Evolutionary conservation across 129 eudicot genomes (phyloP).

Genomic region (Centaurea solstitialis): DNA sequence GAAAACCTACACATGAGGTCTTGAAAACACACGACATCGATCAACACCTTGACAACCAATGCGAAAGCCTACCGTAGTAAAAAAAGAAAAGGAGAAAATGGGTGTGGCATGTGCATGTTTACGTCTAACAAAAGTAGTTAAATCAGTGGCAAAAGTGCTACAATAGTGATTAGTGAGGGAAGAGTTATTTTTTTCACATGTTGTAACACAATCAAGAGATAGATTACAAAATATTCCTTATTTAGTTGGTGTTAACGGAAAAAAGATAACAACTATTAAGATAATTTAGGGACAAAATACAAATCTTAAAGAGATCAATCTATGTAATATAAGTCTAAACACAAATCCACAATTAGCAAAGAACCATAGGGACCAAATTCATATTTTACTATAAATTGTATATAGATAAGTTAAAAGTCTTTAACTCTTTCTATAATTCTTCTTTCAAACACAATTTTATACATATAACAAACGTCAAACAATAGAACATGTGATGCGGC

Average conservation of each 20-base stretch:
- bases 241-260: background rate
- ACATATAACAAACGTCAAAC: conserved; percentile 12
- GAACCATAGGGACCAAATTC: background rate
- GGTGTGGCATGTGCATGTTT: too few relatives aligned
- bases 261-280: background rate
- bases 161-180: too few relatives aligned
- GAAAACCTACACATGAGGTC: too few relatives aligned
- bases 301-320: background rate
- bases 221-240: background rate
- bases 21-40: too few relatives aligned
- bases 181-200: too few relatives aligned
- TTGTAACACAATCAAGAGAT: background rate
- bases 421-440: background rate
- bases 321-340: background rate
- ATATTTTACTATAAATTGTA: background rate
- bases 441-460: background rate
- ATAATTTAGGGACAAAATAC: background rate
- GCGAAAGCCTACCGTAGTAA: too few relatives aligned
- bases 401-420: background rate
- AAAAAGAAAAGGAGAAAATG: too few relatives aligned
- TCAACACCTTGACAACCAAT: too few relatives aligned
- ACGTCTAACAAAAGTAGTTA: too few relatives aligned
- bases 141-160: too few relatives aligned
- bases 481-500: conserved; percentile 19
- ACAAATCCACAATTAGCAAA: background rate